Evolutionary conservation across 768 basidiomycete species (phyloP), one percentile per base, ranked within the genome.

Genomic region (Pulveroboletus frians): DNA sequence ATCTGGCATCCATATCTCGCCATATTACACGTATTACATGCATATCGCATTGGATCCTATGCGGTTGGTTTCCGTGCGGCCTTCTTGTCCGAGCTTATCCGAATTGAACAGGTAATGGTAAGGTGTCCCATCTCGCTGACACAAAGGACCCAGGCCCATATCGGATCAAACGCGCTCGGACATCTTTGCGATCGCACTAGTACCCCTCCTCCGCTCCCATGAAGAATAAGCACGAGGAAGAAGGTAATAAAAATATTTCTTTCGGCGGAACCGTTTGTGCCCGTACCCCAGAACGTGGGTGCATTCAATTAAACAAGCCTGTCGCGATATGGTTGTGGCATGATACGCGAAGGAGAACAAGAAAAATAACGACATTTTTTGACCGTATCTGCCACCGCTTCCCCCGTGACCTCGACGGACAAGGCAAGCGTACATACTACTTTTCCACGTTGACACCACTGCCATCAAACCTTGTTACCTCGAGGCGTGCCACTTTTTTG

Each of bases 261-360:
- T 45, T 42, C 37, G 26, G 43, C 59, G 62, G 62, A 38, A 23
- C 62, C 55, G 64, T 42, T 46, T 50, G 43, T 8, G 27, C 41
- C 59, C 15, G 46, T 51, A 64, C 64, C 64, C 64, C 56, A 45
- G 50, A 66, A 65, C 64, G 64, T 65, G 64, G 51, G 31, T n/a
- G 17, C 8, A 31, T 44, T 35, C 26, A 39, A 21, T 34, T 32
- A 17, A 32, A 52, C 17, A 27, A 36, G 47, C 39, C 38, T 53
- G 41, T 48, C 47, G 41, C 42, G 55, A 47, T 48, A 18, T 7
- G 7, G 6, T 6, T 31, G 26, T 35, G 52, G 39, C 39, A 30
- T 14, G 37, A 21, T 35, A 41, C 44, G 36, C 21, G 27, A 42
- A 38, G 36, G n/a, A 44, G 3, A 17, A 44, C 20, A 23, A 39